Evolutionary conservation across 257 asterid genomes (phyloP).

Genomic region (Rehmannia glutinosa): DNA sequence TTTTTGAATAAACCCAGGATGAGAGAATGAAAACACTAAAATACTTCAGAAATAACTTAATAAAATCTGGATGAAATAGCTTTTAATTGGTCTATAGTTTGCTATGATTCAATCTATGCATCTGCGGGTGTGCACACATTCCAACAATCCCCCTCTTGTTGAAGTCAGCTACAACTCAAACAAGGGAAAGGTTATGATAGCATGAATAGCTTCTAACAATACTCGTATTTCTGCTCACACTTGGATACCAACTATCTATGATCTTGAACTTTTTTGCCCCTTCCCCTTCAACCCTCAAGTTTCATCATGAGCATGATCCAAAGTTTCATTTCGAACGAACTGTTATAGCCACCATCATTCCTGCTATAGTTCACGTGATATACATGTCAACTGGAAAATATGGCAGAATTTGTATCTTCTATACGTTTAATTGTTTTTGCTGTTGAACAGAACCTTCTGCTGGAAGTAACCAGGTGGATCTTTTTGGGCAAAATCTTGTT

Average conservation of each 20-base stretch:
- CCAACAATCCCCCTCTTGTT: not conserved
- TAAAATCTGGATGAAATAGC: not conserved
- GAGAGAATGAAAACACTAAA: not conserved
- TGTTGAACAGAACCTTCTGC: constrained; percentile 55
- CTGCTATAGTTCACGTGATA: not conserved
- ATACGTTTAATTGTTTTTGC: constrained; percentile 6
- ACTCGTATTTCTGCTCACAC: not conserved
- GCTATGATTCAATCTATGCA: no score
- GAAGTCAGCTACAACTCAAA: not conserved
- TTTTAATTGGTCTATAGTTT: not conserved
- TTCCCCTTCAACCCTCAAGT: no score
- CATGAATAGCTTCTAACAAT: not conserved
- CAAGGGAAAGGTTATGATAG: not conserved
- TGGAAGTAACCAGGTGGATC: constrained; percentile 70
- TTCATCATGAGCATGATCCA: not conserved
- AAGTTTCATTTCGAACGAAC: not conserved
- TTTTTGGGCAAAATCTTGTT: constrained; percentile 53
- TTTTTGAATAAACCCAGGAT: not conserved
- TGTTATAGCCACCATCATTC: not conserved
- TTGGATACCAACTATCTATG: not conserved
- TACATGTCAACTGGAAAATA: not conserved
- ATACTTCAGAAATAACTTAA: not conserved
- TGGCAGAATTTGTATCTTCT: not conserved
- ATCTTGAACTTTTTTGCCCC: not conserved
- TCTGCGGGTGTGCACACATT: not conserved